Evolutionary conservation across 768 basidiomycete species (phyloP), one percentile per base, ranked within the genome.

Genomic region (Boletellus emodensis): DNA sequence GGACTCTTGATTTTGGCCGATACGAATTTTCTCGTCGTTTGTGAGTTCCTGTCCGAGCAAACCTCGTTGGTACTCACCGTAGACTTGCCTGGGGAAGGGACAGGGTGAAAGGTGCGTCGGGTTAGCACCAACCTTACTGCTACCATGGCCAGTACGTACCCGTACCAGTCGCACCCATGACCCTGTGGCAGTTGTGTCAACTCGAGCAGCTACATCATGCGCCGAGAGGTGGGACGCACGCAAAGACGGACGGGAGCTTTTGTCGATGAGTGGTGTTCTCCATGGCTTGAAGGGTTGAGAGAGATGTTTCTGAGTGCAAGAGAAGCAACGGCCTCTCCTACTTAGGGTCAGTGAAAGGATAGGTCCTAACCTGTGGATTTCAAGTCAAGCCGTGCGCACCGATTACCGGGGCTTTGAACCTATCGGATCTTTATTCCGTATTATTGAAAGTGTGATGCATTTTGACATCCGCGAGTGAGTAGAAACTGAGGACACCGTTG

Each of bases 1-100:
- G 2, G 56, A 57, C 6, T 40, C 37, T 33, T 43, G 37, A 6
- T 30, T 40, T 12, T 55, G 53, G 37, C 56, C 56, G n/a, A 57
- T 40, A 8, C 13, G 44, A 18, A 46, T 50, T 12, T 13, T 41
- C 13, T 50, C 40, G 22, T 54, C 44, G 32, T 44, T 32, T 24
- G 52, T 49, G 24, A 49, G 44, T 18, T 17, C 17, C 14, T 28
- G 15, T 36, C 2, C 3, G 28, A n/a, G 30, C 8, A 11, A 26
- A 8, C 8, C 39, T n/a, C 14, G 24, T 2, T 10, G 12, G 17
- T 22, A 24, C 52, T 48, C 47, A 53, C 52, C 35, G 52, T 53
- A 2, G 52, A 53, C 33, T 53, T 48, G 6, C 47, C 52, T 53
- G 24, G 24, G 6, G 24, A 24, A 24, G 3, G 24, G 24, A 17